phyloP scores from a whole-genome alignment of 2,329 filamentous ascomycete genomes.

The Diaporthe sp. region DNA sequence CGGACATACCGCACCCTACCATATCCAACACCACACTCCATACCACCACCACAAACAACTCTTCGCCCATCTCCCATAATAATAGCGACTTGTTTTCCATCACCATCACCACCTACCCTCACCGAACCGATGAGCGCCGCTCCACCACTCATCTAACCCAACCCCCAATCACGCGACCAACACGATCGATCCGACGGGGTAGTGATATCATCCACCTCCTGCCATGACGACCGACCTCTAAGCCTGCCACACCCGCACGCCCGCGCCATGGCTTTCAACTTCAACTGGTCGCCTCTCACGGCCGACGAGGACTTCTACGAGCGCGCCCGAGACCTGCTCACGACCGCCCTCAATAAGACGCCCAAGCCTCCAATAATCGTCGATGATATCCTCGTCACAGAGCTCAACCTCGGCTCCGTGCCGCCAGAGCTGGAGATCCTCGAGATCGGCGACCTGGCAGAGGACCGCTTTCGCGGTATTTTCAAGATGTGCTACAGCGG shows the following conservation, averaged over 20 bases:
- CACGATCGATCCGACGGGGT: slow-evolving; percentile 10
- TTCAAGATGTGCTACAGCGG: slow-evolving; percentile 99
- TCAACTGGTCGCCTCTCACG: slow-evolving; percentile 99
- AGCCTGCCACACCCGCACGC: slow-evolving; percentile 50
- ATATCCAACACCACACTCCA: background rate
- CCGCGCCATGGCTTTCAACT: slow-evolving; percentile 94
- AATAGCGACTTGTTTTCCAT: background rate
- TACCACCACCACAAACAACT: background rate
- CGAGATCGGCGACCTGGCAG: slow-evolving; percentile 96
- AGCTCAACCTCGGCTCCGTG: slow-evolving; percentile 95
- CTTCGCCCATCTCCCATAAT: background rate
- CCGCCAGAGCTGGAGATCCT: slow-evolving; percentile 96
- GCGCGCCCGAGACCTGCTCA: slow-evolving; percentile 93
- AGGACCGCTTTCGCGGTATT: slow-evolving; percentile 96
- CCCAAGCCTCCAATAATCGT: slow-evolving; percentile 99
- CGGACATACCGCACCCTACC: slow-evolving; percentile 21
- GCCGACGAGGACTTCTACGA: slow-evolving; percentile 93
- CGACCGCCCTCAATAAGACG: slow-evolving; percentile 95
- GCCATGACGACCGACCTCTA: slow-evolving; percentile 55
- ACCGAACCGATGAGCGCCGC: slow-evolving; percentile 14
- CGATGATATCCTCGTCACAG: slow-evolving; percentile 98
- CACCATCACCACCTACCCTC: background rate
- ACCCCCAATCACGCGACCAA: slow-evolving; percentile 5
- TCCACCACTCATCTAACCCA: slow-evolving; percentile 8
- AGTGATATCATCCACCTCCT: slow-evolving; percentile 36